These are phyloP conservation scores for Paraphoma chrysanthemicola DNA, from an alignment of 2,329 filamentous ascomycete genomes.

Conservation along the genomic window DNA sequence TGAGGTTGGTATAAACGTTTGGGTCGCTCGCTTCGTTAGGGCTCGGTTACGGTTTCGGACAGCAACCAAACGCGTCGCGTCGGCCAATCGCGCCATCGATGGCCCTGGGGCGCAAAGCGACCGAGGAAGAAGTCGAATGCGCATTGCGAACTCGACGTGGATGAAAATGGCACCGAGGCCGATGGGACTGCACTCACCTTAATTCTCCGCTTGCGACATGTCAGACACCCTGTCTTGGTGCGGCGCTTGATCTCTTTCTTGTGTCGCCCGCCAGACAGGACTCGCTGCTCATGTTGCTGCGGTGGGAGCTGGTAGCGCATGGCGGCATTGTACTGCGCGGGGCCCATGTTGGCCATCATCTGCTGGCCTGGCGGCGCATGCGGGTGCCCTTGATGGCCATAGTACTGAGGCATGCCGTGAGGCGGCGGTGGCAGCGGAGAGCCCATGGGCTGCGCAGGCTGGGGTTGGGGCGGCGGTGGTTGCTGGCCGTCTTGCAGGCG, in stretches of 20 bases:
- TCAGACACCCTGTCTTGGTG: slow-evolving; percentile 75
- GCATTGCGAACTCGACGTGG: neutral
- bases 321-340: slow-evolving; percentile 51
- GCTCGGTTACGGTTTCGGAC: slow-evolving; percentile 42
- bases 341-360: slow-evolving; percentile 59
- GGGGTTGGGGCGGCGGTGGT: slow-evolving; percentile 36
- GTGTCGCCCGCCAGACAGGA: slow-evolving; percentile 68
- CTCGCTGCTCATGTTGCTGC: slow-evolving; percentile 54
- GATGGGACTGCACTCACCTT: slow-evolving; percentile 61
- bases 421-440: slow-evolving; percentile 63
- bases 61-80: slow-evolving; percentile 35
- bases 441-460: slow-evolving; percentile 53
- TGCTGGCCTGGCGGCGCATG: slow-evolving; percentile 54
- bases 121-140: neutral
- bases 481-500: slow-evolving; percentile 56
- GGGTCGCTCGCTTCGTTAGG: slow-evolving; percentile 44
- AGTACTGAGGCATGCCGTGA: slow-evolving; percentile 60
- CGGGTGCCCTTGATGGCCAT: slow-evolving; percentile 49
- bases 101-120: slow-evolving; percentile 12
- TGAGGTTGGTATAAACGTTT: slow-evolving; percentile 41
- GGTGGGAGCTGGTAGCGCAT: slow-evolving; percentile 66
- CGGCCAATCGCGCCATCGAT: slow-evolving; percentile 32
- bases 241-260: slow-evolving; percentile 78
- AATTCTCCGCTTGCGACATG: slow-evolving; percentile 68
- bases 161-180: slow-evolving; percentile 3